Base-by-base conservation (phyloP, 2,329 filamentous ascomycete genomes). In the Lasiodiplodia citricola region DNA sequence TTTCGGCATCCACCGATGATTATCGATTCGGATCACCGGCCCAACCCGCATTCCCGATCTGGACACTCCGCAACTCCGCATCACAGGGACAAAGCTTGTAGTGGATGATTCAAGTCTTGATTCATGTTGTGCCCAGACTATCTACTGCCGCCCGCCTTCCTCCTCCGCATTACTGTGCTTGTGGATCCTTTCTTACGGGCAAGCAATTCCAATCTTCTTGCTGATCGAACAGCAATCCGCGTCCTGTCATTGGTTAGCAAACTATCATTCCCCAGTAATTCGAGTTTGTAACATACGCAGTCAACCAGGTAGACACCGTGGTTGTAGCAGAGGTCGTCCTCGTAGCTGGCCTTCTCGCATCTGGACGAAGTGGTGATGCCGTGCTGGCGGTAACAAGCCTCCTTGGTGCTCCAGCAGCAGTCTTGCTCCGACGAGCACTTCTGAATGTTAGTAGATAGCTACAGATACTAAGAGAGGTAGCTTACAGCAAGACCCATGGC, bases 321-420 rank as follows among this genome's bases (percentile, higher is more conserved):
- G 55, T 57, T 57, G 55, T 57, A 57, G 55, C 55, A 57, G 18
- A 57, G 21, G 55, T 57, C 55, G 2, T 38, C 55, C 13, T 35
- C 11, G 28, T 57, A 57, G 28, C 25, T 35, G 31, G 31, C 31
- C 16, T 37, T 57, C 11, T 57, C 25, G 25, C 55, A 57, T 10
- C 51, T 13, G 51, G 21, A 25, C 2, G 31, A n/a, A 11, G 28
- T 31, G 55, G 38, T 18, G n/a, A 57, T 11, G 18, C 55, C 55
- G 13, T 57, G 55, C 25, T 57, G 28, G 55, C 55, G 55, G 16
- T 35, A 35, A 2, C 55, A 57, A 21, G 55, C 55, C 14, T 57
- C 55, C 55, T 57, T 21, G 18, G 16, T 21, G 55, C 55, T 57
- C 55, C 55, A 57, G 55, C 55, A 57, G 25, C 55, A 57, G 7